Evolutionary conservation across 2,329 filamentous ascomycete species (phyloP).

Genomic region (Epichloe coenophiala): DNA sequence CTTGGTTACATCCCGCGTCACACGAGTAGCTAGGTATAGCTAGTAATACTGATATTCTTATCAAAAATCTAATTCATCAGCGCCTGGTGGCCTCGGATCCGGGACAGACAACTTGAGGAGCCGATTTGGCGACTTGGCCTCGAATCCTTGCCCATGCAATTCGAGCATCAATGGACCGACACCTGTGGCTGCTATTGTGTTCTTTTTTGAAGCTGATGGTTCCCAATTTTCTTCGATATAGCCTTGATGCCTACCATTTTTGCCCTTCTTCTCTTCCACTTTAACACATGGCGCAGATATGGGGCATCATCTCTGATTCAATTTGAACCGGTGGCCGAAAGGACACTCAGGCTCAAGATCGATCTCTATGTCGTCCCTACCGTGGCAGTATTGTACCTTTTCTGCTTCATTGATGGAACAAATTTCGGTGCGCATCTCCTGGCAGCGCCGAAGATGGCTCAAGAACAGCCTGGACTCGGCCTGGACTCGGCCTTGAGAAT

Average conservation of each 20-base stretch:
- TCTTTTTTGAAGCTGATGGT: background rate
- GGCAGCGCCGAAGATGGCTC: background rate
- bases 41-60: no score
- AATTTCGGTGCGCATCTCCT: slow-evolving; percentile 45
- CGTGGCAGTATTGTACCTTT: slow-evolving; percentile 53
- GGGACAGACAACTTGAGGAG: no score
- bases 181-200: no score
- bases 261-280: background rate
- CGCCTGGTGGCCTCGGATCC: no score
- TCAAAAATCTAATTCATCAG: no score
- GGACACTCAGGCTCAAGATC: slow-evolving; percentile 47
- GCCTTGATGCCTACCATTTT: background rate
- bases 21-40: no score
- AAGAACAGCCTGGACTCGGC: no score
- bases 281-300: background rate
- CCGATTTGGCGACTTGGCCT: no score
- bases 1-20: no score
- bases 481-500: no score
- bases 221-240: background rate
- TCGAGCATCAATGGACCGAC: no score
- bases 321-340: slow-evolving; percentile 45
- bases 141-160: no score
- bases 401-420: slow-evolving; percentile 63
- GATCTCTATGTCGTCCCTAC: slow-evolving; percentile 53
- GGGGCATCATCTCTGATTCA: slow-evolving; percentile 23